Evolutionary conservation across 108 stramenopile genomes (phyloP).

Genomic region (Chaetoceros tenuissimus): DNA sequence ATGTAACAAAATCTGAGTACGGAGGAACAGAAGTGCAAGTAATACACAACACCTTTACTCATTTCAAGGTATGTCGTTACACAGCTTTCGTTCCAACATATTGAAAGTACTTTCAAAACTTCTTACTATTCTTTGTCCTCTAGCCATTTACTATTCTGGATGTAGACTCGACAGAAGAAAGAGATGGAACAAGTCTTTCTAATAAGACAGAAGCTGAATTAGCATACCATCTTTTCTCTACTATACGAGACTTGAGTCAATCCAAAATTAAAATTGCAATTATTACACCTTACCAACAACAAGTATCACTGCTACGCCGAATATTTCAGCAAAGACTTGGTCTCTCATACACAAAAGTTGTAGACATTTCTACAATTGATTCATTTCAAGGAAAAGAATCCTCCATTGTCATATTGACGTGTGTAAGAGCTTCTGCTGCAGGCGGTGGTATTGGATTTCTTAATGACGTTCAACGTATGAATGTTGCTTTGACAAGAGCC

Average conservation of each 20-base stretch:
- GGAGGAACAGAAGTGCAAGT: conserved; percentile 18
- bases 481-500: conserved; percentile 79
- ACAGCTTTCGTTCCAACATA: not conserved
- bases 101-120: not conserved
- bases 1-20: conserved; percentile 26
- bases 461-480: conserved; percentile 76
- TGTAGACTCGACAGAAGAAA: conserved; percentile 28
- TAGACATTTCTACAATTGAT: conserved; percentile 66
- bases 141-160: conserved; percentile 49
- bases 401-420: conserved; percentile 55
- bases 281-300: conserved; percentile 71
- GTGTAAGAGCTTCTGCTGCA: conserved; percentile 39
- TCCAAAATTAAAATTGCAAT: conserved; percentile 39
- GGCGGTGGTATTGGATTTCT: conserved; percentile 73
- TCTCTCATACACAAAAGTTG: conserved; percentile 16
- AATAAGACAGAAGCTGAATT: conserved; percentile 28
- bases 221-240: conserved; percentile 5
- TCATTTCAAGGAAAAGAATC: conserved; percentile 72
- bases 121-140: not conserved
- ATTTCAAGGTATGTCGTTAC: conserved; percentile 5
- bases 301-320: conserved; percentile 30
- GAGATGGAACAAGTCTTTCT: conserved; percentile 30
- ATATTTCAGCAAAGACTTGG: conserved; percentile 21
- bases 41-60: conserved; percentile 20
- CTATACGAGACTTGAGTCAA: conserved; percentile 17